phyloP scores from a whole-genome alignment of 495 filamentous ascomycete species.

The Penicillium coffeae region DNA sequence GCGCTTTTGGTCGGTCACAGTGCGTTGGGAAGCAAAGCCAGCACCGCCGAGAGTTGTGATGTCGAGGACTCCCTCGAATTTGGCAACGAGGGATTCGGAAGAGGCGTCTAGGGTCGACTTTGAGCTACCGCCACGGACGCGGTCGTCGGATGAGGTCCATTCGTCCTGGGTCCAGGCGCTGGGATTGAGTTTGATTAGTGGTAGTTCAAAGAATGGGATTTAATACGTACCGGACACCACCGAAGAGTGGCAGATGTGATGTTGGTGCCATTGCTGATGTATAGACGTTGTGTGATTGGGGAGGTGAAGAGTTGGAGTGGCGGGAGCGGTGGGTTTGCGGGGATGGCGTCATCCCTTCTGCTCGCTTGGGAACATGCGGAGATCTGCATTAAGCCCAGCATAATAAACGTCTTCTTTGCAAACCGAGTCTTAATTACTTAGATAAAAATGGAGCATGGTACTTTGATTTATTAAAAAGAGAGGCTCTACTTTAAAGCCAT shows the following conservation, averaged over 20 bases:
- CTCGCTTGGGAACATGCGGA: too few relatives aligned
- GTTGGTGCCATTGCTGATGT: slow-evolving; percentile 8
- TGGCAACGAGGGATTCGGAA: slow-evolving; percentile 18
- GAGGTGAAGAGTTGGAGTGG: not conserved
- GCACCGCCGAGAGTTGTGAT: slow-evolving; percentile 73
- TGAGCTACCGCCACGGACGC: slow-evolving; percentile 67
- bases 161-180: slow-evolving; percentile 46
- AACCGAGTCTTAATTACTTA: too few relatives aligned
- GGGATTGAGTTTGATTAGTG: not conserved
- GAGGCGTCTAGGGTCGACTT: slow-evolving; percentile 47
- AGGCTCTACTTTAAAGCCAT: too few relatives aligned
- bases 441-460: too few relatives aligned
- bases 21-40: slow-evolving; percentile 77
- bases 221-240: slow-evolving; percentile 10
- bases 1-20: slow-evolving; percentile 40
- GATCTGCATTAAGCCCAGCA: too few relatives aligned
- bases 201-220: not conserved
- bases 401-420: too few relatives aligned
- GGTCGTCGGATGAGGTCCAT: slow-evolving; percentile 69
- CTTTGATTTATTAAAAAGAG: too few relatives aligned
- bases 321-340: slow-evolving; percentile 10
- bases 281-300: not conserved
- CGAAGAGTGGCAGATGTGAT: slow-evolving; percentile 18
- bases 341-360: slow-evolving; percentile 24
- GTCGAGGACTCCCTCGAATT: slow-evolving; percentile 68